These are phyloP conservation scores for Neurospora africana DNA, from an alignment of 495 filamentous ascomycete genomes.

Conservation along the genomic window DNA sequence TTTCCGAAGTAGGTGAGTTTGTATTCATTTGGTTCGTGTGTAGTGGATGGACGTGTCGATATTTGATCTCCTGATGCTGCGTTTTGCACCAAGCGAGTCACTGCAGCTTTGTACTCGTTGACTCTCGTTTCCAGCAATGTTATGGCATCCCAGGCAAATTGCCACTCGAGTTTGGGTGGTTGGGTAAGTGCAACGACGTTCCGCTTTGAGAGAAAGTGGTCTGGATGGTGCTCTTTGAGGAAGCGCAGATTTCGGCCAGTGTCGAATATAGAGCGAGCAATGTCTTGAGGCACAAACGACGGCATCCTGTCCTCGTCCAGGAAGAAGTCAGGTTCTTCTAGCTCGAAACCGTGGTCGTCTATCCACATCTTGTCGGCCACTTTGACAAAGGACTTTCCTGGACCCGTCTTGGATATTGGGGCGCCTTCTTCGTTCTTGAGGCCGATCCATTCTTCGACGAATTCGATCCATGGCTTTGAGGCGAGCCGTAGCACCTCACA, in stretches of 20 bases:
- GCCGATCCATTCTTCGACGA: constrained; percentile 69
- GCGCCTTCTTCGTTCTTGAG: constrained; percentile 46
- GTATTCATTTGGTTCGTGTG: background rate
- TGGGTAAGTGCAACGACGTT: constrained; percentile 33
- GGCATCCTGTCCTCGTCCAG: constrained; percentile 54
- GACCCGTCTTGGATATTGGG: constrained; percentile 33
- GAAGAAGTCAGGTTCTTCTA: constrained; percentile 44
- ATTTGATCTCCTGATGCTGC: background rate
- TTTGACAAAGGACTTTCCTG: constrained; percentile 48
- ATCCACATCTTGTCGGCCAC: constrained; percentile 46
- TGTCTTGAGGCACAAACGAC: constrained; percentile 53
- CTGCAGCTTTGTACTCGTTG: constrained; percentile 48
- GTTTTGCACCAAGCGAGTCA: constrained; percentile 31
- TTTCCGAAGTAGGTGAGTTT: constrained; percentile 39
- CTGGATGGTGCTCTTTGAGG: constrained; percentile 59
- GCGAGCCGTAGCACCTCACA: constrained; percentile 56
- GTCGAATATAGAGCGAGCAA: constrained; percentile 60
- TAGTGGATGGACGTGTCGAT: background rate
- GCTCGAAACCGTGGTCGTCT: constrained; percentile 43
- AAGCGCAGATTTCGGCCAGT: constrained; percentile 67
- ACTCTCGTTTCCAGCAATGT: constrained; percentile 51
- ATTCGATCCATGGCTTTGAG: constrained; percentile 59
- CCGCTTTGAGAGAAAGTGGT: constrained; percentile 57
- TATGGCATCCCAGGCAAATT: constrained; percentile 67
- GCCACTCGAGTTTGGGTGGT: constrained; percentile 56